Evolutionary conservation across 1,284 basidiomycete genomes (phyloP).

Genomic region (Tylopilus sp.): DNA sequence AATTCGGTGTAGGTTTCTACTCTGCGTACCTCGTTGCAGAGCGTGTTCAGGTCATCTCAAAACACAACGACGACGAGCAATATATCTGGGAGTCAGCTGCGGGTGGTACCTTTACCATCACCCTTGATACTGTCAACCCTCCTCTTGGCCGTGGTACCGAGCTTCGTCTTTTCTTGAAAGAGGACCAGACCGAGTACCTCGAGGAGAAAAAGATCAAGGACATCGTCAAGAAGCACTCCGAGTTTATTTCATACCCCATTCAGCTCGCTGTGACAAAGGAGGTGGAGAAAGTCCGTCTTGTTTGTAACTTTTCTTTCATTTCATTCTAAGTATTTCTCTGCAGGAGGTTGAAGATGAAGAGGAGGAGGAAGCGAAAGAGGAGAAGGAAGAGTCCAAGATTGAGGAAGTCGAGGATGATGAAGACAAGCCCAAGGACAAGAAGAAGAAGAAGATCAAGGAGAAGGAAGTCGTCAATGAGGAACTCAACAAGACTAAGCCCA

Average conservation of each 20-base stretch:
- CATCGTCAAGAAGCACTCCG: conserved; percentile 99
- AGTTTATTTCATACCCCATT: conserved; percentile 99
- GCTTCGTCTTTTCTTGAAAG: conserved; percentile 95
- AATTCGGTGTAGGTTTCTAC: conserved; percentile 99
- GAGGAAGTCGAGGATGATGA: conserved; percentile 82
- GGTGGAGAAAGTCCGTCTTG: conserved; percentile 81
- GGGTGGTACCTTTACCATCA: conserved; percentile 99
- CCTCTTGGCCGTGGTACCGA: conserved; percentile 94
- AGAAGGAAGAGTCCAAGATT: conserved; percentile 67
- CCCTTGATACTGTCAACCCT: conserved; percentile 86
- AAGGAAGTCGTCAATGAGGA: conserved; percentile 89
- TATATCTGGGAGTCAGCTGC: conserved; percentile 99
- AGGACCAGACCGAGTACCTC: conserved; percentile 98
- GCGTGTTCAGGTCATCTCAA: conserved; percentile 97
- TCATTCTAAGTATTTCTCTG: conserved; percentile 2
- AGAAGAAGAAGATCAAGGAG: conserved; percentile 98
- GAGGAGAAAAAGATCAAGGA: conserved; percentile 99
- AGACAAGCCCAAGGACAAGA: conserved; percentile 87
- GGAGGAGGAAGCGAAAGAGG: conserved; percentile 54
- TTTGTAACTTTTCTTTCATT: background rate
- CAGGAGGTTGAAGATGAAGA: conserved; percentile 87
- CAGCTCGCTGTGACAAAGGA: conserved; percentile 99
- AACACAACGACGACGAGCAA: conserved; percentile 99
- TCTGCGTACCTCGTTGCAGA: conserved; percentile 99
- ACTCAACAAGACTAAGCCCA: conserved; percentile 99